phyloP scores from a whole-genome alignment of 2,329 filamentous ascomycete species.

The Dactylellina parvicollis region DNA sequence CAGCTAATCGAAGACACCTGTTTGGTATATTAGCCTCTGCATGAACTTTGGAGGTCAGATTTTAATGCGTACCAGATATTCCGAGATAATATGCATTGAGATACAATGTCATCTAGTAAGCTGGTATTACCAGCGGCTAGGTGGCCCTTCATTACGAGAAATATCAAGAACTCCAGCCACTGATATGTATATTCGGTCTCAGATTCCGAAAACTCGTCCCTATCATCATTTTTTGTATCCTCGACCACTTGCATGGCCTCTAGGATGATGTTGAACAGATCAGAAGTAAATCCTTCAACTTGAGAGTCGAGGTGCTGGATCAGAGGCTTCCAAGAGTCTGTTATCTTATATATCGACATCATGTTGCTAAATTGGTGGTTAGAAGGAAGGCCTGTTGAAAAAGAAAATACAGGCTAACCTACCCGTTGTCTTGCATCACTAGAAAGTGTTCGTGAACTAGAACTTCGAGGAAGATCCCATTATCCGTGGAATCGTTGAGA shows the following conservation, averaged over 20 bases:
- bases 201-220: conserved; percentile 46
- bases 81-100: conserved; percentile 44
- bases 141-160: conserved; percentile 39
- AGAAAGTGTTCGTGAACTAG: conserved; percentile 49
- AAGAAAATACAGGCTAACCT: not conserved
- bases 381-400: not conserved
- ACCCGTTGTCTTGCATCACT: conserved; percentile 43
- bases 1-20: conserved; percentile 47
- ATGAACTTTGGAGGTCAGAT: not conserved
- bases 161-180: conserved; percentile 45
- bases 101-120: conserved; percentile 45
- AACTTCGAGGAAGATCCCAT: conserved; percentile 31
- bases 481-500: conserved; percentile 28
- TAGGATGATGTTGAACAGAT: conserved; percentile 30
- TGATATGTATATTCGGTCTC: conserved; percentile 52
- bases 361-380: conserved; percentile 17
- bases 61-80: conserved; percentile 36
- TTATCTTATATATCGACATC: conserved; percentile 48
- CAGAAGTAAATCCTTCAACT: conserved; percentile 34
- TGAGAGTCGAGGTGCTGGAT: conserved; percentile 40
- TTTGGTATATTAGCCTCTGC: not conserved
- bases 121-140: conserved; percentile 25
- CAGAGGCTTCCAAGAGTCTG: conserved; percentile 42
- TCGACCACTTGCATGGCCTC: conserved; percentile 46
- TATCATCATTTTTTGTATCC: conserved; percentile 17